These are phyloP conservation scores for Amyloporia xantha DNA, from an alignment of 768 basidiomycete genomes.

Conservation along the genomic window DNA sequence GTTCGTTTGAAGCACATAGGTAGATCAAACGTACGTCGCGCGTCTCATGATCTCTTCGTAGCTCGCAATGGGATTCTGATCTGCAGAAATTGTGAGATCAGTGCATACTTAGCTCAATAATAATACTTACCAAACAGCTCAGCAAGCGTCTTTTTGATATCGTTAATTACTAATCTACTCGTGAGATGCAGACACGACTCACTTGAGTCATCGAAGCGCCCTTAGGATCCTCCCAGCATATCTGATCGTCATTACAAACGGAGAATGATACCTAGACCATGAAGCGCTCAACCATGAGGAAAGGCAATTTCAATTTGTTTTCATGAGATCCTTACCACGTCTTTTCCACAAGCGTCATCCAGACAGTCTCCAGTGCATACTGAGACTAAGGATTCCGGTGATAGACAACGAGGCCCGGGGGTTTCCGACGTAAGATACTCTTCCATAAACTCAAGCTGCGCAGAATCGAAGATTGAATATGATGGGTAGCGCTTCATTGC, in stretches of 20 bases:
- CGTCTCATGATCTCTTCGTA: not conserved
- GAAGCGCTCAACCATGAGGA: not conserved
- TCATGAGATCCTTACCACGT: not conserved
- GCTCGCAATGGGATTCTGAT: not conserved
- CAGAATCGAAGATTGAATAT: not conserved
- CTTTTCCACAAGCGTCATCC: not conserved
- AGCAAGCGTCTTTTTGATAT: conserved; percentile 1
- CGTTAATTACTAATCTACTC: not conserved
- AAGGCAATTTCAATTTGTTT: not conserved
- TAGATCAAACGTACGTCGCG: not conserved
- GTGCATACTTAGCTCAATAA: not conserved
- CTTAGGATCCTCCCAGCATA: conserved; percentile 14
- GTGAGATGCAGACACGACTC: not conserved
- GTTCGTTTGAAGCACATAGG: not conserved
- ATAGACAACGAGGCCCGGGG: too few relatives aligned
- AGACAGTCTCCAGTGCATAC: not conserved
- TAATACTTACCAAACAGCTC: not conserved
- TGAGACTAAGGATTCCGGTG: not conserved
- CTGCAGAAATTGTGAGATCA: not conserved
- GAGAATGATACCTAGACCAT: conserved; percentile 5
- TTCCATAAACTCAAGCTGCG: not conserved
- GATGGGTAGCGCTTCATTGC: not conserved
- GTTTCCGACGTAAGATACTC: not conserved
- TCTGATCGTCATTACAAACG: conserved; percentile 18
- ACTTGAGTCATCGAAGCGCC: conserved; percentile 13